Evolutionary conservation across 2,329 filamentous ascomycete genomes (phyloP).

Genomic region (Colletotrichum eremochloae): DNA sequence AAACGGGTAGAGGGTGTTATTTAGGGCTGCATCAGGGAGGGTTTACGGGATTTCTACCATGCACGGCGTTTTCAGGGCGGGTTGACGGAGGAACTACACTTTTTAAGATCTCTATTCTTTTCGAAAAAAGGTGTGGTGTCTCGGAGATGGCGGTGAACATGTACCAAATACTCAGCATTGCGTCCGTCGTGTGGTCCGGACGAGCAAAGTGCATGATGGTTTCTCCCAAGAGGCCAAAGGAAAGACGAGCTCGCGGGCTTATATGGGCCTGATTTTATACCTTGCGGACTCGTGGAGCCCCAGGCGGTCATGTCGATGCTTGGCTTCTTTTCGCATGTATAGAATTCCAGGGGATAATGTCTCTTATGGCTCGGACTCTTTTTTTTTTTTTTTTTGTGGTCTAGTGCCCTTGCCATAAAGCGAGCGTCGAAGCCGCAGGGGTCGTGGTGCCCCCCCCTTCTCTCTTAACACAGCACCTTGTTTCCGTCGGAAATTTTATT

Average conservation of each 20-base stretch:
- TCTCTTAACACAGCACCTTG: neutral
- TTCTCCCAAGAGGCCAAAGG: neutral
- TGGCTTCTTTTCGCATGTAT: constrained; percentile 14
- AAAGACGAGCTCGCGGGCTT: neutral
- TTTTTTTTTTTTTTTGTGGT: neutral
- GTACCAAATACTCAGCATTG: neutral
- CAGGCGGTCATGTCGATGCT: neutral
- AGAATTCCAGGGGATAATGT: constrained; percentile 1
- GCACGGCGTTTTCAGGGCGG: constrained; percentile 21
- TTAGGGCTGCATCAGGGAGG: constrained; percentile 13
- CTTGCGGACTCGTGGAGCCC: neutral
- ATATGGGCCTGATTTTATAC: neutral
- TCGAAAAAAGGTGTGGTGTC: neutral
- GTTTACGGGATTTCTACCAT: constrained; percentile 6
- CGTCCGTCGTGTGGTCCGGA: neutral
- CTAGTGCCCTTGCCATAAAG: neutral
- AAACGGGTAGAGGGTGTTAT: constrained; percentile 2
- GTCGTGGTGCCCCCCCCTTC: neutral
- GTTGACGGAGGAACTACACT: neutral
- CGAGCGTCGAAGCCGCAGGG: neutral
- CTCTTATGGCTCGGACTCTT: neutral
- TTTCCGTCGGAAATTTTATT: neutral
- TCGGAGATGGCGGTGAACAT: neutral
- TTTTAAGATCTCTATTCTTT: neutral
- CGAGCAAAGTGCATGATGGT: neutral